Percentiles rank a stretch among this genome's conserved stretches.
These are phyloP conservation scores for Serendipita sp. DNA, from an alignment of 768 basidiomycete genomes.

Conservation along the genomic window DNA sequence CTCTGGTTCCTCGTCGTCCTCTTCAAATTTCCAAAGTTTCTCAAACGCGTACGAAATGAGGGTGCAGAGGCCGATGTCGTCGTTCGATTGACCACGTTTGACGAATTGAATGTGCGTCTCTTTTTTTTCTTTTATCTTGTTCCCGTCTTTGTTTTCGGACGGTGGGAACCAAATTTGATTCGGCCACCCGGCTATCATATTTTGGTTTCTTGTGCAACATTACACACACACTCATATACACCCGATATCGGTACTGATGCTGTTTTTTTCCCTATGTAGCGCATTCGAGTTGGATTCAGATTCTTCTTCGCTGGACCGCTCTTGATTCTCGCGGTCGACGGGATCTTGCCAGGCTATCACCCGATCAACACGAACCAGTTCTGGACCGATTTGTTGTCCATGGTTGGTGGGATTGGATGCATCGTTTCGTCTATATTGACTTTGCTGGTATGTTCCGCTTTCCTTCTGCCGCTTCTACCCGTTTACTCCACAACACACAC, in stretches of 20 bases:
- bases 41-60: constrained; percentile 50
- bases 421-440: constrained; percentile 58
- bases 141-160: no score
- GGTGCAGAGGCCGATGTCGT: constrained; percentile 64
- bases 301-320: constrained; percentile 53
- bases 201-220: neutral
- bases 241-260: no score
- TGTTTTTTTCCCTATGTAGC: neutral
- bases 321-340: constrained; percentile 52
- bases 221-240: no score
- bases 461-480: neutral
- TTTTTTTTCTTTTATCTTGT: neutral
- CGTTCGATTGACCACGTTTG: constrained; percentile 56
- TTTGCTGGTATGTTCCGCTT: constrained; percentile 36
- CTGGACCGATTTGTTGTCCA: constrained; percentile 39
- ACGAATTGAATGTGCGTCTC: constrained; percentile 53
- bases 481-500: no score
- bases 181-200: neutral
- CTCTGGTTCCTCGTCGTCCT: constrained; percentile 58
- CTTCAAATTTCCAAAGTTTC: constrained; percentile 50
- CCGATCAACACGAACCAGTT: constrained; percentile 49
- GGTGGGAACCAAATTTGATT: no score
- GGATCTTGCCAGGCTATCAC: constrained; percentile 40
- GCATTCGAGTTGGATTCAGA: constrained; percentile 53
- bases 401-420: constrained; percentile 42